Base-by-base conservation (phyloP, 2,329 filamentous ascomycete species). In the Colletotrichum theobromicola region DNA sequence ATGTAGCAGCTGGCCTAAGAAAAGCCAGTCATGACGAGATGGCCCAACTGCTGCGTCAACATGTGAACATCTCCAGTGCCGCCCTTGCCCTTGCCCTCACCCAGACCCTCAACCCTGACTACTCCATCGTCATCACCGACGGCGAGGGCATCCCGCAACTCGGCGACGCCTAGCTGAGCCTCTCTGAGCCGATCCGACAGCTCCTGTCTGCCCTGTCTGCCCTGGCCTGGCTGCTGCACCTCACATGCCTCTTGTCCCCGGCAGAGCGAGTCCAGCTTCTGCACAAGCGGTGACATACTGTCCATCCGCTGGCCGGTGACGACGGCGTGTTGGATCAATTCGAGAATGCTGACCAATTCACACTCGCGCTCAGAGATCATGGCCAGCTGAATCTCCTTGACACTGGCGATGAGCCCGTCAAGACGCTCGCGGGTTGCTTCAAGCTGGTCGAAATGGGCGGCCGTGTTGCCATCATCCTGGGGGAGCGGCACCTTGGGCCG, bases 1-100 rank as follows among this genome's bases (percentile, higher is more conserved):
- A 0, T 0, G 18, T 32, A 0, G 0, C 26, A 2, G 0, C 15
- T 12, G 28, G 28, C 1, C 8, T n/a, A 58, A 32, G 28, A 58
- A 32, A 16, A 13, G 26, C 55, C 55, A 32, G 16, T 58, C 28
- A 58, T 58, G 28, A 58, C 55, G 9, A 58, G 55, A 58, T 21
- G 9, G 26, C 32, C 28, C 55, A 58, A 58, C 7, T 58, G 55
- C 55, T 34, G 55, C 28, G 55, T 58, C 55, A 58, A 18, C 28
- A 32, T 7, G 16, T 58, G 55, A 5, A 58, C 28, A 58, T 58
- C 55, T 13, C 4, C 55, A 21, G 55, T 2, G 55, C 55, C 55
- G 55, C 3, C 4, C 28, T 58, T 58, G 55, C 3, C 4, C 28
- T 58, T 58, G 18, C 53, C 53, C 53, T 57, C 24, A 9, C 24